A percentile compares a stretch with the other conserved stretches of the same genome.
These are phyloP conservation scores for Rhizophora apiculata DNA, from an alignment of 345 rosid species.

Conservation along the genomic window DNA sequence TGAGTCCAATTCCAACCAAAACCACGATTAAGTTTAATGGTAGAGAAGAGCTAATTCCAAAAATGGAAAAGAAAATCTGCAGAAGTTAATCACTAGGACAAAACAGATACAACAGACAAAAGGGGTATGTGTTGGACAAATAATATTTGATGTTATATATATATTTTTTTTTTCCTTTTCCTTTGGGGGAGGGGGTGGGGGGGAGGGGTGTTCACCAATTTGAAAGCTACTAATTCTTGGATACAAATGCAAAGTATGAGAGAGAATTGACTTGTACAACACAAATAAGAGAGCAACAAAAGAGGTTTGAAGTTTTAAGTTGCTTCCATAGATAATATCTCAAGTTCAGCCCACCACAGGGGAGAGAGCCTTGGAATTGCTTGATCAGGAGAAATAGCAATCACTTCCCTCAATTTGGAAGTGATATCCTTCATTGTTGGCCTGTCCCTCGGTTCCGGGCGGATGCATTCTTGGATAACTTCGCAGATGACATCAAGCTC, in stretches of 20 bases:
- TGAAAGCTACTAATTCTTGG: conserved; percentile 4
- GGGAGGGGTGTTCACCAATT: neutral
- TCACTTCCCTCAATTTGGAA: conserved; percentile 52
- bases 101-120: no score
- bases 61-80: no score
- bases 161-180: no score
- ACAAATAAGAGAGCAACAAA: neutral
- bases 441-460: conserved; percentile 46
- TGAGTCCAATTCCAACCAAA: no score
- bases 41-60: no score
- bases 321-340: conserved; percentile 82
- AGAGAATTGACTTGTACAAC: conserved; percentile 6
- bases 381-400: conserved; percentile 70
- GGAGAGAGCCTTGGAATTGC: conserved; percentile 93
- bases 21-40: no score
- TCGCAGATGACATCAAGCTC: conserved; percentile 69
- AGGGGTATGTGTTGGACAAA: no score
- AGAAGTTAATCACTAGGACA: no score
- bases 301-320: conserved; percentile 28
- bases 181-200: no score
- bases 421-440: conserved; percentile 66
- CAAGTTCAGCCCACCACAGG: conserved; percentile 99
- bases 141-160: no score
- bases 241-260: neutral
- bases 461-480: conserved; percentile 54